Conservation (phyloP, 108 stramenopile genomes). For the Stephanodiscus minutulus region DNA sequence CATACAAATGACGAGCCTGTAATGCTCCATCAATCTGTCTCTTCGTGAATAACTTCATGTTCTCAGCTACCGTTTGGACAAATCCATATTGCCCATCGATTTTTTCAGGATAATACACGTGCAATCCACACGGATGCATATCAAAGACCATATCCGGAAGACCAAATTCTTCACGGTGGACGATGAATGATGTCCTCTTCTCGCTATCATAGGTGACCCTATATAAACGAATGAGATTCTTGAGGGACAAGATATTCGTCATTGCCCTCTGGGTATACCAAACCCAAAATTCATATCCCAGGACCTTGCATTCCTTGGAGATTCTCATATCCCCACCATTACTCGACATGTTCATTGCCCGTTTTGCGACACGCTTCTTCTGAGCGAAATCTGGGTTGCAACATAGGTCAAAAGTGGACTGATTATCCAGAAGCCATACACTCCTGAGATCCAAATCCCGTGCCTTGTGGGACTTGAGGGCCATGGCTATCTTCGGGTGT, state of each 20-base stretch:
- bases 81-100: slow-evolving; percentile 1
- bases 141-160: slow-evolving; percentile 16
- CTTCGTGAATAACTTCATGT: slow-evolving; percentile 6
- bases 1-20: slow-evolving; percentile 18
- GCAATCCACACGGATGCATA: slow-evolving; percentile 18
- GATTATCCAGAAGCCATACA: too few relatives aligned
- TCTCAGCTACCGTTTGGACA: too few relatives aligned
- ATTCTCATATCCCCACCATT: slow-evolving; percentile 36
- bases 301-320: slow-evolving; percentile 16
- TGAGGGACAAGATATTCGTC: slow-evolving; percentile 15
- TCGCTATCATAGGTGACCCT: slow-evolving; percentile 25
- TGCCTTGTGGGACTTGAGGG: too few relatives aligned
- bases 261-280: slow-evolving; percentile 13
- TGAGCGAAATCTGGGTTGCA: slow-evolving; percentile 23
- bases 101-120: slow-evolving; percentile 9
- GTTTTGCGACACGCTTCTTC: slow-evolving; percentile 27
- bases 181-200: neutral
- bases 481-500: too few relatives aligned
- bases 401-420: slow-evolving; percentile 41
- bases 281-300: too few relatives aligned
- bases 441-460: too few relatives aligned
- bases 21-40: slow-evolving; percentile 14
- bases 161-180: neutral
- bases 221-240: neutral
- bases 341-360: slow-evolving; percentile 10